Conservation (phyloP, 2,329 filamentous ascomycete genomes). For the Cadophora malorum region DNA sequence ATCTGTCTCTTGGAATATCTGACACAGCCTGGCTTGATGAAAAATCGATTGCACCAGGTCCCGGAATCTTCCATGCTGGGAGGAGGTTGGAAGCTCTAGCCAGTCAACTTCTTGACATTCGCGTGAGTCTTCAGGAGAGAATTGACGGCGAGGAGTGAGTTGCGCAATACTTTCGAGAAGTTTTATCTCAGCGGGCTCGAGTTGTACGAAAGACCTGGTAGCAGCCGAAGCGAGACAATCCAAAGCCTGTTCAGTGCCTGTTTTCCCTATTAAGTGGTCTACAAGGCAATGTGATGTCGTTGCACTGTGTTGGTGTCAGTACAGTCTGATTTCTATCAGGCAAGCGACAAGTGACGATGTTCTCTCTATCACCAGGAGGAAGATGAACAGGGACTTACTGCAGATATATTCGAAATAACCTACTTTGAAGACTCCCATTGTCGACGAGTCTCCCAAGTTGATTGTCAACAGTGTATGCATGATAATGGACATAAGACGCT, state of each 20-base stretch:
- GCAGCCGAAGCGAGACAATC: constrained; percentile 57
- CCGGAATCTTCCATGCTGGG: constrained; percentile 15
- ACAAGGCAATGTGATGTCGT: constrained; percentile 57
- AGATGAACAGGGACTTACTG: constrained; percentile 44
- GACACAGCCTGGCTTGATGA: not conserved
- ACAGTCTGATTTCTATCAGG: too few relatives aligned
- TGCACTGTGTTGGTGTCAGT: constrained; percentile 41
- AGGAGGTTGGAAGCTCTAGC: constrained; percentile 39
- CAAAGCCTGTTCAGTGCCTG: constrained; percentile 62
- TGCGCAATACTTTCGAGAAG: constrained; percentile 49
- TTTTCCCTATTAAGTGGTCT: constrained; percentile 43
- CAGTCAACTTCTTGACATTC: constrained; percentile 54
- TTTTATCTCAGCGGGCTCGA: constrained; percentile 47
- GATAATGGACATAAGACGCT: constrained; percentile 47
- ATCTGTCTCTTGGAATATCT: not conserved
- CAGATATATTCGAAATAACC: constrained; percentile 57
- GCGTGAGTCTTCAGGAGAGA: constrained; percentile 49
- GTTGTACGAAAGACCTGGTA: constrained; percentile 50
- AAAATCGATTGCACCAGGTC: constrained; percentile 33
- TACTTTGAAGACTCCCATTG: constrained; percentile 55
- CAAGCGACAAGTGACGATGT: too few relatives aligned
- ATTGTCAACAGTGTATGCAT: constrained; percentile 51
- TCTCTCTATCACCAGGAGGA: too few relatives aligned
- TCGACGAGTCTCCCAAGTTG: constrained; percentile 57
- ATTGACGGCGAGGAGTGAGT: constrained; percentile 46